phyloP scores from a whole-genome alignment of 495 filamentous ascomycete species.

The Schizothecium vesticola region DNA sequence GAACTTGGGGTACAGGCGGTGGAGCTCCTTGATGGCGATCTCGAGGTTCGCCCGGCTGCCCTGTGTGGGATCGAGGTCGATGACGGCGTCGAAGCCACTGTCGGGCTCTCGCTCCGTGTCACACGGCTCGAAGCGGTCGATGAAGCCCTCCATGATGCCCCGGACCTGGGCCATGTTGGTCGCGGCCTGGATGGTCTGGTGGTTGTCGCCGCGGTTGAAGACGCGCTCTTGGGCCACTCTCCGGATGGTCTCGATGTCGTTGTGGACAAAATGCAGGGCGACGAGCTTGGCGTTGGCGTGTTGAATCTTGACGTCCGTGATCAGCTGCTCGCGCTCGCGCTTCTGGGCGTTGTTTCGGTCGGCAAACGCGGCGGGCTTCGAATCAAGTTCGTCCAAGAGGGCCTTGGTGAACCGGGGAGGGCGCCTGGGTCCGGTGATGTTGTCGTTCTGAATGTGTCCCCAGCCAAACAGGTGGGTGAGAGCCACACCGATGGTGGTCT shows the following conservation, averaged over 20 bases:
- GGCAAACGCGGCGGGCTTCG: constrained; percentile 70
- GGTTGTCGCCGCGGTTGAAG: constrained; percentile 83
- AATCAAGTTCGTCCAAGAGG: constrained; percentile 54
- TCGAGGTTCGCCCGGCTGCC: constrained; percentile 84
- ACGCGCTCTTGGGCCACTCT: constrained; percentile 75
- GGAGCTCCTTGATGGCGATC: constrained; percentile 63
- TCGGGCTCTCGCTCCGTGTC: constrained; percentile 63
- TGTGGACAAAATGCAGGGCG: constrained; percentile 89
- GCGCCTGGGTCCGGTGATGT: constrained; percentile 73
- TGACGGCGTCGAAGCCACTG: constrained; percentile 69
- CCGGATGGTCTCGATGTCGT: constrained; percentile 62
- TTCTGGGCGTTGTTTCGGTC: constrained; percentile 91
- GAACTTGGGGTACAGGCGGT: constrained; percentile 67
- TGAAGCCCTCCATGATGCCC: constrained; percentile 93
- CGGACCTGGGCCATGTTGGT: constrained; percentile 61
- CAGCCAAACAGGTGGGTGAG: constrained; percentile 79
- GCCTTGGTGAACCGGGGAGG: constrained; percentile 66
- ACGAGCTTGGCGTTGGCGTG: constrained; percentile 64
- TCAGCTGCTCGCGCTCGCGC: constrained; percentile 80
- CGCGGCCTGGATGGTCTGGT: constrained; percentile 91
- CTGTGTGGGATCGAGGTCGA: constrained; percentile 72
- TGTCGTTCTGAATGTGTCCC: constrained; percentile 96
- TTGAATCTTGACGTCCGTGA: constrained; percentile 63
- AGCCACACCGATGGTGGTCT: constrained; percentile 86
- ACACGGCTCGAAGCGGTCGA: constrained; percentile 74